A percentile compares a stretch with the other conserved stretches of the same genome.
Evolutionary conservation across 2,329 filamentous ascomycete species (phyloP).

Genomic region (Clarireedia homoeocarpa): DNA sequence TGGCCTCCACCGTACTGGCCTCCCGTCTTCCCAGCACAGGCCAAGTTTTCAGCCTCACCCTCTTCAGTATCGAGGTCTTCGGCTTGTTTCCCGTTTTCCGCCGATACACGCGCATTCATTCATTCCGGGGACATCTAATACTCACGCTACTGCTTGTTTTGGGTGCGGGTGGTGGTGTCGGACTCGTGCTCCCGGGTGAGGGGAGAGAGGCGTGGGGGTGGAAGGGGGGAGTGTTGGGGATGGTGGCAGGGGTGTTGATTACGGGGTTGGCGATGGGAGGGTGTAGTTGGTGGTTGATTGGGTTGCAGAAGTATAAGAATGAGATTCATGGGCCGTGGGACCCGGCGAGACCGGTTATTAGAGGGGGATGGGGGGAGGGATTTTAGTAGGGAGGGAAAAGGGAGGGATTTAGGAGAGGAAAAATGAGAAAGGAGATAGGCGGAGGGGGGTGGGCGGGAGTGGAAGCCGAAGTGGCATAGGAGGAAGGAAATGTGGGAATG

Average conservation of each 20-base stretch:
- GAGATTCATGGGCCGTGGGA: constrained; percentile 98
- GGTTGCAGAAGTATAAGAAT: constrained; percentile 97
- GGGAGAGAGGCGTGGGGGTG: constrained; percentile 40
- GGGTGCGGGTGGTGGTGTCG: constrained; percentile 72
- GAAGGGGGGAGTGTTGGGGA: constrained; percentile 46
- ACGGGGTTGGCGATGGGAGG: constrained; percentile 78
- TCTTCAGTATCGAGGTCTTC: constrained; percentile 97
- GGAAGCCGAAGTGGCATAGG: no score
- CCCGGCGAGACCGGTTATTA: constrained; percentile 77
- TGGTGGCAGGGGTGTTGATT: constrained; percentile 66
- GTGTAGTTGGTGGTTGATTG: constrained; percentile 97
- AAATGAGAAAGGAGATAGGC: no score
- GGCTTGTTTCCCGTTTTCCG: constrained; percentile 96
- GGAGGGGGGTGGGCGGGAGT: no score
- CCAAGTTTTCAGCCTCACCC: constrained; percentile 87
- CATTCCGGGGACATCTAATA: constrained; percentile 70
- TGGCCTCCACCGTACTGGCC: constrained; percentile 91
- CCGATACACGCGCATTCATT: constrained; percentile 75
- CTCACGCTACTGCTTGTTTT: constrained; percentile 72
- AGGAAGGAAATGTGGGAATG: no score
- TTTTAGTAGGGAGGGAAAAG: no score
- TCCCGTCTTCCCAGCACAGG: constrained; percentile 83
- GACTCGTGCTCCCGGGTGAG: constrained; percentile 42
- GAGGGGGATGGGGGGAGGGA: no score
- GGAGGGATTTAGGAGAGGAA: no score